Conservation (phyloP, 1,139 yeast genomes). For the Saccharomyces hybrid region DNA sequence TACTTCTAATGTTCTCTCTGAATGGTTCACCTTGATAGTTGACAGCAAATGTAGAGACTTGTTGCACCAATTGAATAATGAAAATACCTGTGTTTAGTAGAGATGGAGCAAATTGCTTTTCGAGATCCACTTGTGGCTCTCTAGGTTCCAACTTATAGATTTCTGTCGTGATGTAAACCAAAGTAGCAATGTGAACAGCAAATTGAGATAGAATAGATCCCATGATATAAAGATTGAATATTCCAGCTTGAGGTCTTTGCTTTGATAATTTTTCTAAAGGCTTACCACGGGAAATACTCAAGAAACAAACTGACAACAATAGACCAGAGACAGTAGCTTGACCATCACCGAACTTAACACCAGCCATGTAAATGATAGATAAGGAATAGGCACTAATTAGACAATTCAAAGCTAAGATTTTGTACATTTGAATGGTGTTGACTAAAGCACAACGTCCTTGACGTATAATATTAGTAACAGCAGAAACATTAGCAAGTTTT, state of each 20-base stretch:
- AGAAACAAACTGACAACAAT: conserved; percentile 85
- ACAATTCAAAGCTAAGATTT: conserved; percentile 93
- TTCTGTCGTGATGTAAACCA: conserved; percentile 74
- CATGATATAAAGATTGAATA: conserved; percentile 90
- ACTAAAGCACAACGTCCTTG: conserved; percentile 99
- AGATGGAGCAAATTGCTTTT: conserved; percentile 81
- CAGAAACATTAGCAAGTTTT: conserved; percentile 81
- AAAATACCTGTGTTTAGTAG: conserved; percentile 94
- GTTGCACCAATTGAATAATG: conserved; percentile 88
- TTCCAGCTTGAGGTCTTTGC: conserved; percentile 97
- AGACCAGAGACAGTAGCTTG: conserved; percentile 94
- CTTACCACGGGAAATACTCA: conserved; percentile 89
- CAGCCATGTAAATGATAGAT: conserved; percentile 90
- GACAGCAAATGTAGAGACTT: conserved; percentile 95
- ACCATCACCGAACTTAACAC: conserved; percentile 96
- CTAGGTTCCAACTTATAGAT: conserved; percentile 87
- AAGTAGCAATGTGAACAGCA: conserved; percentile 82
- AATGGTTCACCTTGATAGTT: conserved; percentile 97
- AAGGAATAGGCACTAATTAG: conserved; percentile 93
- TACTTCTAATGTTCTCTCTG: conserved; percentile 81
- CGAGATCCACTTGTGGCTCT: conserved; percentile 81
- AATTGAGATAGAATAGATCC: conserved; percentile 96
- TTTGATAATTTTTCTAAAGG: conserved; percentile 84
- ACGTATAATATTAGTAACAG: conserved; percentile 89
- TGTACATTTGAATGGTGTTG: conserved; percentile 97